Evolutionary conservation across 192 early-diverging fungal species (phyloP).

Genomic region (Mycoemilia scoparia): DNA sequence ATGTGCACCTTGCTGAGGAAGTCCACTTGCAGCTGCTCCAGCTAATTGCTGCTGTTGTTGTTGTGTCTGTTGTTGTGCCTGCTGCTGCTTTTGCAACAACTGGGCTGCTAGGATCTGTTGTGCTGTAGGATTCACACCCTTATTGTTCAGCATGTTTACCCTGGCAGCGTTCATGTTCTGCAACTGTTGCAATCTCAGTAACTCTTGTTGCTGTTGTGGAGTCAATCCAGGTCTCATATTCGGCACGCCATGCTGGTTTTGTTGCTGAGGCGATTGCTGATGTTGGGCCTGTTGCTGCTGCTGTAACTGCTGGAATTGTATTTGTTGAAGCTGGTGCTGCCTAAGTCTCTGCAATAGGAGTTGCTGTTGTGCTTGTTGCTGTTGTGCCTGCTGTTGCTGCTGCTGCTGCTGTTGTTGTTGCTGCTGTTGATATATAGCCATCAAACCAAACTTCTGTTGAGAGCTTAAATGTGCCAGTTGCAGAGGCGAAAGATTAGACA

Average conservation of each 20-base stretch:
- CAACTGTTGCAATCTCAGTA: no score
- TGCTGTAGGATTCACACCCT: conserved; percentile 11
- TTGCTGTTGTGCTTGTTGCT: conserved; percentile 13
- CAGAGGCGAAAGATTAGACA: conserved; percentile 20
- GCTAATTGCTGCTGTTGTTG: conserved; percentile 5
- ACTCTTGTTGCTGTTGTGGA: no score
- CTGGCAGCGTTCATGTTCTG: no score
- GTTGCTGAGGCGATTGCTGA: conserved; percentile 3
- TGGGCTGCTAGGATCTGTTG: conserved; percentile 21
- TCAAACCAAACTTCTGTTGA: conserved; percentile 17
- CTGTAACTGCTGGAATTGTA: conserved; percentile 6
- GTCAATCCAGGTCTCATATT: no score
- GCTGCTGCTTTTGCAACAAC: conserved; percentile 6
- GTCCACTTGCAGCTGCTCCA: conserved; percentile 2
- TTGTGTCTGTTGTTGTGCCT: conserved; percentile 11
- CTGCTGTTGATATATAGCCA: conserved; percentile 23
- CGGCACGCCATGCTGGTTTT: no score
- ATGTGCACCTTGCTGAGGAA: no score
- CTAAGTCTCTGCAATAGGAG: conserved; percentile 4
- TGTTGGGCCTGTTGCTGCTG: conserved; percentile 4
- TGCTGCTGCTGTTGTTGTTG: conserved; percentile 18
- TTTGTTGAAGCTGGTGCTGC: conserved; percentile 5
- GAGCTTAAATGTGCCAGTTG: conserved; percentile 23
- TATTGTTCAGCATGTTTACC: no score
- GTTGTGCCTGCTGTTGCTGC: conserved; percentile 6